Conservation (phyloP, 2,329 filamentous ascomycete species). For the Sclerotinia minor region DNA sequence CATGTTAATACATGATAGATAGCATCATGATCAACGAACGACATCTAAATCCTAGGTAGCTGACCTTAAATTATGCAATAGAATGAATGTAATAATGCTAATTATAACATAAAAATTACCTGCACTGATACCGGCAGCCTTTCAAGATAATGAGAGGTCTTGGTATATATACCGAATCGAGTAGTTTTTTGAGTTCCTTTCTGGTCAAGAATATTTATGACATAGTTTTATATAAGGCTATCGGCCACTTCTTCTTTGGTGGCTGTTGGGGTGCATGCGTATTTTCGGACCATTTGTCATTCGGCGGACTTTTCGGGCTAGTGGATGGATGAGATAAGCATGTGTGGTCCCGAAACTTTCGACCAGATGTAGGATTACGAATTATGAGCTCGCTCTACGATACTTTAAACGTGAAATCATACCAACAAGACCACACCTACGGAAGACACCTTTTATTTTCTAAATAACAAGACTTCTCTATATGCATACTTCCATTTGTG, state of each 20-base stretch:
- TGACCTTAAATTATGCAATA: not conserved
- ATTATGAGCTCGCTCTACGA: not conserved
- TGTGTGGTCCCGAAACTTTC: conserved; percentile 2
- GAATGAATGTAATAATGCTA: not conserved
- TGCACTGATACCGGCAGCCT: not conserved
- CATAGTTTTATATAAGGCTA: too few species aligned
- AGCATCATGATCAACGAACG: not conserved
- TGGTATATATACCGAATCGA: too few species aligned
- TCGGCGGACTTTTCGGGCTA: not conserved
- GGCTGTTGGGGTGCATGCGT: not conserved
- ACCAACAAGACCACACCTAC: not conserved
- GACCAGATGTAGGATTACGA: conserved; percentile 9
- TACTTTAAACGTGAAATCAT: not conserved
- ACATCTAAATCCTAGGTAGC: not conserved
- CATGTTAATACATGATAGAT: not conserved
- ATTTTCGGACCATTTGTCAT: not conserved
- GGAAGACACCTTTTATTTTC: not conserved
- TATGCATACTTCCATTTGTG: too few species aligned
- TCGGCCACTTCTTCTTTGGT: too few species aligned
- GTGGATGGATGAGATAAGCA: conserved; percentile 10
- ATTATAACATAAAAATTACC: not conserved
- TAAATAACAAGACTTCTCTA: not conserved
- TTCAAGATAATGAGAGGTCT: too few species aligned
- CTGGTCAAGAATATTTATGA: too few species aligned
- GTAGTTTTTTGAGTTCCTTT: too few species aligned